Conservation (phyloP, 1,284 basidiomycete genomes). For the Cryptococcus jaspeensis region DNA sequence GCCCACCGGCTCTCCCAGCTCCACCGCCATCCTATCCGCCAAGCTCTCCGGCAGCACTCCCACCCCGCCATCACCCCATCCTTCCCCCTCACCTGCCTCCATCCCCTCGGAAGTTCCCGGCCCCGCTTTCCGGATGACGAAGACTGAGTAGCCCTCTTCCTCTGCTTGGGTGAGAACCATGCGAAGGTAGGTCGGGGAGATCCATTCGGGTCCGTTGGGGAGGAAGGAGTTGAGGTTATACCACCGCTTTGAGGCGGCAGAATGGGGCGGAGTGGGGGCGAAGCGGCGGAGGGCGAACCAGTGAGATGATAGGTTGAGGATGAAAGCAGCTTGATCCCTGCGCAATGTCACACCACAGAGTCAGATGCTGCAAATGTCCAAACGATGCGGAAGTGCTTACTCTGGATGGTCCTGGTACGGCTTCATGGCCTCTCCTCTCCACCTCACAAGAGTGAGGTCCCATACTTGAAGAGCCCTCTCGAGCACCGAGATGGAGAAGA, state of each 20-base stretch:
- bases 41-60: conserved; percentile 42
- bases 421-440: conserved; percentile 80
- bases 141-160: conserved; percentile 84
- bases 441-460: conserved; percentile 75
- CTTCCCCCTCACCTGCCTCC: conserved; percentile 29
- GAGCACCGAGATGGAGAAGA: conserved; percentile 63
- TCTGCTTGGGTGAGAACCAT: conserved; percentile 87
- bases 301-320: conserved; percentile 81
- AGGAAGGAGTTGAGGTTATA: conserved; percentile 87
- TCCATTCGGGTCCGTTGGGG: conserved; percentile 67
- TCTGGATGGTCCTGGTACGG: conserved; percentile 73
- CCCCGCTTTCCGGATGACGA: conserved; percentile 60
- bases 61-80: conserved; percentile 46
- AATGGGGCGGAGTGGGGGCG: conserved; percentile 28
- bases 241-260: conserved; percentile 61
- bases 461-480: conserved; percentile 70
- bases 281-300: conserved; percentile 88
- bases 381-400: conserved; percentile 53
- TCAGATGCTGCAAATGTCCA: background rate
- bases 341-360: background rate
- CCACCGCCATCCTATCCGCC: conserved; percentile 43
- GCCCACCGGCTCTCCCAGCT: conserved; percentile 42
- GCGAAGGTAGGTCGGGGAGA: conserved; percentile 75
- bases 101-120: conserved; percentile 18
- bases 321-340: conserved; percentile 80